These are phyloP conservation scores for Botrytis hyacinthi DNA, from an alignment of 2,329 filamentous ascomycete genomes.

Conservation along the genomic window DNA sequence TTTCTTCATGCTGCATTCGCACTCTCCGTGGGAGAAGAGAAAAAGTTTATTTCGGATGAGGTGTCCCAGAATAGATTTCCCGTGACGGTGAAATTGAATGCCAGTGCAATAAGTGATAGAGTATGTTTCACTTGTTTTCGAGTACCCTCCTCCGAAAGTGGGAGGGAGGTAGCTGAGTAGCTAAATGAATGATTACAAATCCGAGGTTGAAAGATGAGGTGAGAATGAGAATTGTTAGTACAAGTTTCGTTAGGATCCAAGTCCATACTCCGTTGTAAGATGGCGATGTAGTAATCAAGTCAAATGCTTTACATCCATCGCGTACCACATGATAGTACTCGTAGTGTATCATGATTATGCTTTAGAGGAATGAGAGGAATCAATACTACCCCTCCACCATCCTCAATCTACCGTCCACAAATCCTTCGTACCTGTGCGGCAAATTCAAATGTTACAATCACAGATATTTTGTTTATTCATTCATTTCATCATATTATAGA, in stretches of 20 bases:
- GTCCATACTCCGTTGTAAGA: not conserved
- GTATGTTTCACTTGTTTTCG: not conserved
- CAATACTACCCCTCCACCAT: not conserved
- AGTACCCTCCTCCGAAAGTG: not conserved
- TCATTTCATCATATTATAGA: not conserved
- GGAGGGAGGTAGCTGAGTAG: not conserved
- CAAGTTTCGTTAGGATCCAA: not conserved
- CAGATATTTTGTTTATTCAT: not conserved
- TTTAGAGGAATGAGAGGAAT: not conserved
- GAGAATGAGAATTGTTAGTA: not conserved
- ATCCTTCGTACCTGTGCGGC: not conserved
- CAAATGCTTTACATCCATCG: not conserved
- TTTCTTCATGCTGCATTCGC: not conserved
- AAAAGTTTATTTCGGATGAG: not conserved
- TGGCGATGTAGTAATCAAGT: not conserved
- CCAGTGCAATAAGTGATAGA: not conserved
- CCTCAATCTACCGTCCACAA: not conserved
- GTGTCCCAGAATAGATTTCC: not conserved
- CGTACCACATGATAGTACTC: not conserved
- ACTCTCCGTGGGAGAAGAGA: not conserved
- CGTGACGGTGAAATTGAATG: not conserved
- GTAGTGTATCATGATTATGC: not conserved
- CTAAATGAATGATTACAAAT: not conserved
- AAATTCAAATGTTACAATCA: not conserved
- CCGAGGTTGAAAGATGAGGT: not conserved